Conservation (phyloP, 352 stramenopile species). For the Globisporangium nunn region DNA sequence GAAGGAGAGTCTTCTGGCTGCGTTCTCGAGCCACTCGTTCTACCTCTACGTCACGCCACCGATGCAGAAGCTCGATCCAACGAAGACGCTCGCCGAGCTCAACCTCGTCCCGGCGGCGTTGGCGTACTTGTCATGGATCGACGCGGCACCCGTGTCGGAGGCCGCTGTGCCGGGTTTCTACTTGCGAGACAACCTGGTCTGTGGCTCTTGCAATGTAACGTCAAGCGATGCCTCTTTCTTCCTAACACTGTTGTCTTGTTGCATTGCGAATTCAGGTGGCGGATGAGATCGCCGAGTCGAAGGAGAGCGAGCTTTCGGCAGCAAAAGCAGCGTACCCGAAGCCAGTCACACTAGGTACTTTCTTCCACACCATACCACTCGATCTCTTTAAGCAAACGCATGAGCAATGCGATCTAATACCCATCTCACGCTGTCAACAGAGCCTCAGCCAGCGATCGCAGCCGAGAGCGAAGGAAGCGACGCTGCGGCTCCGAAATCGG, state of each 20-base stretch:
- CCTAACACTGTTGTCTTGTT: not conserved
- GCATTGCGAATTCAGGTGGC: constrained; percentile 15
- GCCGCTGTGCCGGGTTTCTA: constrained; percentile 34
- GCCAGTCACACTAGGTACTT: constrained; percentile 32
- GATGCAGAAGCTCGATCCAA: constrained; percentile 44
- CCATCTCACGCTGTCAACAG: constrained; percentile 7
- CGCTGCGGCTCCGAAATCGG: constrained; percentile 24
- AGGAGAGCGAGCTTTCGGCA: constrained; percentile 20
- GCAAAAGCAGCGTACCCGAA: constrained; percentile 36
- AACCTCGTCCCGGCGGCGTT: constrained; percentile 73
- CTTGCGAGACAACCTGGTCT: constrained; percentile 51
- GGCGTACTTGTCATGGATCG: constrained; percentile 69
- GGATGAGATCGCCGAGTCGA: constrained; percentile 30
- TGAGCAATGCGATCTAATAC: not conserved
- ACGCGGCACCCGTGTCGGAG: constrained; percentile 13
- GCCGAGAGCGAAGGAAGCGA: constrained; percentile 14
- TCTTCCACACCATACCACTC: not conserved
- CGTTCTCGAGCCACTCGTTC: constrained; percentile 27
- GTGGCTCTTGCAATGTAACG: not conserved
- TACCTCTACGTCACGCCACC: constrained; percentile 80
- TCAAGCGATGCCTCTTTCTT: not conserved
- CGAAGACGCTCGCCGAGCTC: constrained; percentile 59
- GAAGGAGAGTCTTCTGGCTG: constrained; percentile 30
- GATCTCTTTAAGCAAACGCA: not conserved
- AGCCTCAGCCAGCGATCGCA: constrained; percentile 14